phyloP scores from a whole-genome alignment of 805 yeast genomes.

The Lachancea sp. region DNA sequence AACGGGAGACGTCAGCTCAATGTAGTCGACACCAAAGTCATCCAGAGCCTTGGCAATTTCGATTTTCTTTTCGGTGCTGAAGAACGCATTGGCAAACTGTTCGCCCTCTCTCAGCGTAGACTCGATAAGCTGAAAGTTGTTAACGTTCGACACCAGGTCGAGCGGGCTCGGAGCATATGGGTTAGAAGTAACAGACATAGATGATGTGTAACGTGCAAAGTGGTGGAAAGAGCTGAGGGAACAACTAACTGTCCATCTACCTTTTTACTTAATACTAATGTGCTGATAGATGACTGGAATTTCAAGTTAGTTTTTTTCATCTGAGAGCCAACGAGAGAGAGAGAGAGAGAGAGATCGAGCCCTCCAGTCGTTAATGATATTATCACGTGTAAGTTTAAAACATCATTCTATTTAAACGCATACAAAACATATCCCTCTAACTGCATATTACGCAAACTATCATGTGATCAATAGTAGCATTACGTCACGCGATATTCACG shows the following conservation, averaged over 20 bases:
- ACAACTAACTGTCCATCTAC: too few species aligned
- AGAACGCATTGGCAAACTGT: conserved; percentile 96
- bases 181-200: conserved; percentile 37
- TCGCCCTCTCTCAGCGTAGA: conserved; percentile 97
- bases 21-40: conserved; percentile 97
- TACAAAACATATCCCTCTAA: not conserved
- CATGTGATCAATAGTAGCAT: not conserved
- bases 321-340: too few species aligned
- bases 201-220: not conserved
- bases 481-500: too few species aligned
- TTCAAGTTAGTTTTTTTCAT: too few species aligned
- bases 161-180: conserved; percentile 96
- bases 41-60: conserved; percentile 95
- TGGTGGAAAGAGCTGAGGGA: not conserved
- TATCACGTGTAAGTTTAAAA: too few species aligned
- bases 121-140: conserved; percentile 84
- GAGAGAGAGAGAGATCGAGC: too few species aligned
- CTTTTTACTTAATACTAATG: too few species aligned
- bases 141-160: conserved; percentile 84
- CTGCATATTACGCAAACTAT: too few species aligned
- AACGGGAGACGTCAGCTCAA: conserved; percentile 97
- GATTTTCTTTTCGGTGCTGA: conserved; percentile 88
- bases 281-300: too few species aligned
- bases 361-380: too few species aligned
- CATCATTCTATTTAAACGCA: not conserved